Conservation (phyloP, 2,329 filamentous ascomycete species). For the Aspergillaceae sp. region DNA sequence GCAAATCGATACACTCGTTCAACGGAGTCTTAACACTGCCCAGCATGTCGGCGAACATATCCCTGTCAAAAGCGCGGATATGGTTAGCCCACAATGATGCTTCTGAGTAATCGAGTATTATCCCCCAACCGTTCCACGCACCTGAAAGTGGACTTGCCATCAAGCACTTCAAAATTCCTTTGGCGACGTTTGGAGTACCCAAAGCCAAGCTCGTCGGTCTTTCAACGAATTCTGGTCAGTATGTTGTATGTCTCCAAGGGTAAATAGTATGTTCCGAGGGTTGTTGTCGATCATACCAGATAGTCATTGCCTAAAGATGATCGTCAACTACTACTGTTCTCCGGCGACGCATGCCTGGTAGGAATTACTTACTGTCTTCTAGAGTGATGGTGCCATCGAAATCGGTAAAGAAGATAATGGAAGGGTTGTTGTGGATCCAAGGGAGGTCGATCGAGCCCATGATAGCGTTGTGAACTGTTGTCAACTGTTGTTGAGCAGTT, state of each 20-base stretch:
- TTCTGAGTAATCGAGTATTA: too few species aligned
- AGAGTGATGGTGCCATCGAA: slow-evolving; percentile 94
- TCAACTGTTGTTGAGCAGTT: neutral
- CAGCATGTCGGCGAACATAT: slow-evolving; percentile 86
- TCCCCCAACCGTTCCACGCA: slow-evolving; percentile 16
- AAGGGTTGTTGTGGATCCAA: slow-evolving; percentile 53
- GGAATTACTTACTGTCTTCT: slow-evolving; percentile 48
- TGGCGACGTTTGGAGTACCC: slow-evolving; percentile 61
- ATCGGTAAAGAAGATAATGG: slow-evolving; percentile 97
- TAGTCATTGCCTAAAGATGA: slow-evolving; percentile 51
- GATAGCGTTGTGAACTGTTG: neutral
- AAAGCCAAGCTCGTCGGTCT: slow-evolving; percentile 89
- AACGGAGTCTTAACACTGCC: slow-evolving; percentile 75
- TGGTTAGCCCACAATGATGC: slow-evolving; percentile 2
- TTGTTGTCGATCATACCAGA: slow-evolving; percentile 38
- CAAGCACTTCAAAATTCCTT: slow-evolving; percentile 69
- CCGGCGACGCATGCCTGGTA: neutral
- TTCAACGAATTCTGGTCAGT: neutral
- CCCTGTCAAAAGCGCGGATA: slow-evolving; percentile 34
- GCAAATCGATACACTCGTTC: slow-evolving; percentile 67
- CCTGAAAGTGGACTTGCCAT: slow-evolving; percentile 63
- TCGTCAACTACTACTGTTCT: slow-evolving; percentile 7
- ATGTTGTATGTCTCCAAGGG: neutral
- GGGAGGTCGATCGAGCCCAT: slow-evolving; percentile 29
- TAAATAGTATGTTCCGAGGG: neutral